Evolutionary conservation across 2,329 filamentous ascomycete species (phyloP).

Genomic region (Fusarium globosum): DNA sequence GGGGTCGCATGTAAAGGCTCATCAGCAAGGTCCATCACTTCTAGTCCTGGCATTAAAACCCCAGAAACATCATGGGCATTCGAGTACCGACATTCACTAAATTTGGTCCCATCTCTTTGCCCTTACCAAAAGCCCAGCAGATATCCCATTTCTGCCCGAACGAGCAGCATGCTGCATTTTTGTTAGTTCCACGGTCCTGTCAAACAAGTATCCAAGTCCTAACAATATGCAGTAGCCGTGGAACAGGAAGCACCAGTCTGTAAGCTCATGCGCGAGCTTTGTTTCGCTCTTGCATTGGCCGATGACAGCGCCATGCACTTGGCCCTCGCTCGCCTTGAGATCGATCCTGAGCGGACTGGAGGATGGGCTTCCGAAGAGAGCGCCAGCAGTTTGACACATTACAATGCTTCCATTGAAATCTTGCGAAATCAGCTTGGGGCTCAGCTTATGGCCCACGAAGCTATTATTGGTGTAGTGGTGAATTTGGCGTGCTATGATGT

Average conservation of each 20-base stretch:
- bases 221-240: background rate
- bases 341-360: background rate
- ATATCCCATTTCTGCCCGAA: background rate
- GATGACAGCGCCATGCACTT: background rate
- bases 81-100: background rate
- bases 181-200: rapidly evolving
- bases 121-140: rapidly evolving
- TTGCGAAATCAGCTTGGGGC: background rate
- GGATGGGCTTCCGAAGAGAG: background rate
- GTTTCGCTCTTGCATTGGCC: background rate
- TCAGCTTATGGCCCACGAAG: background rate
- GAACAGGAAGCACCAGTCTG: background rate
- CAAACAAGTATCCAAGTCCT: rapidly evolving
- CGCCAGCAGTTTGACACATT: background rate
- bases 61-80: rapidly evolving
- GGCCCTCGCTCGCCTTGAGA: background rate
- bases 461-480: background rate
- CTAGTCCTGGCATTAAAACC: rapidly evolving
- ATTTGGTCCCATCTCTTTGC: background rate
- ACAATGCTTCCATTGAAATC: background rate
- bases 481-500: background rate
- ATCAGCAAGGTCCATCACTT: rapidly evolving
- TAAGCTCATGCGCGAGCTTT: background rate
- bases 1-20: rapidly evolving
- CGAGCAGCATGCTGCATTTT: background rate